Base-by-base conservation (phyloP, 306 rosid genomes). In the Quercus alba region DNA sequence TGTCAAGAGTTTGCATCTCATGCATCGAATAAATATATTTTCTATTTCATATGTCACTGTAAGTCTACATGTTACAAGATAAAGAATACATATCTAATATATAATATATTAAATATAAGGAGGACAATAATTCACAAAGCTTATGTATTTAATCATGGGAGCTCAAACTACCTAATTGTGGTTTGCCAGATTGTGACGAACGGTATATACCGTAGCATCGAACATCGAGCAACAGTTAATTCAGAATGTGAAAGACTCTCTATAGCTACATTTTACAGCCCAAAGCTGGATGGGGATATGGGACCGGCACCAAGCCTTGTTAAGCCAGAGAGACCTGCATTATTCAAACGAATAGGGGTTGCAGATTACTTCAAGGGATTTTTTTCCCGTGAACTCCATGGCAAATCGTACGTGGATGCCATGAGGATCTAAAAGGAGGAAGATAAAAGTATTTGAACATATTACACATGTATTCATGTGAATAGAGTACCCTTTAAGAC, bases 251-350 rank as follows among this genome's bases (percentile, higher is more conserved):
- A 86, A 14, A 83, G 89, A 73, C 76, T 86, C 11, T 83, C 89
- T 2, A 26, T 86, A 4, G 89, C 78, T 56, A 80, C 80, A 38
- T 80, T 83, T 55, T 83, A 69, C 80, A 59, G 11, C 25, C 84
- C 85, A 14, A 80, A 77, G 3, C 21, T 78, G 52, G 81, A 56
- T 17, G 83, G 78, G 18, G 79, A 83, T 4, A 14, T 83, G 31
- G 89, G 89, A 21, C 89, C 87, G 5, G 83, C 81, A 17, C 76
- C 85, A n/a, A 84, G 80, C 72, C 76, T 84, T 26, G 3, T 84
- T 1, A 74, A 79, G 17, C 63, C 70, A 2, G 67, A 86, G 14
- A 74, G 11, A 46, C 83, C 81, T 0, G 71, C 87, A n/a, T 26
- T 83, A 63, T 86, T 86, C 58, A 74, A 74, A 35, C 75, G 77